Base-by-base conservation (phyloP, 2,329 filamentous ascomycete species). In the Hypoxylon rubiginosum region DNA sequence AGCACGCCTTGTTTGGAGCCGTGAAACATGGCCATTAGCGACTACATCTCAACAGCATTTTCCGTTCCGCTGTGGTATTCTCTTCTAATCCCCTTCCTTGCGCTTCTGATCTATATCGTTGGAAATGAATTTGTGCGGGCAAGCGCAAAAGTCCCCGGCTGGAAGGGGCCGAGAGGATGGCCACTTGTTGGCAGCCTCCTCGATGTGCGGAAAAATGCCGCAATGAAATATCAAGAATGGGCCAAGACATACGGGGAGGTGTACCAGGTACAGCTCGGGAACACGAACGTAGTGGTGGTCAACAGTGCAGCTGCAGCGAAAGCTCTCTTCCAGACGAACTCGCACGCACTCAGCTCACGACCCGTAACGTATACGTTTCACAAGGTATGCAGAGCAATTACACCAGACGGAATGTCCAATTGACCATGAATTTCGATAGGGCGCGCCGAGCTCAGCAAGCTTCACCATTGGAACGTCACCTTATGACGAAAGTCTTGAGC, bases 381-480 rank as follows among this genome's bases (percentile, higher is more conserved):
- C 78, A 91, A 85, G 2, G 90, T 94, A 66, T 39, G 11, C 36
- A 10, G 43, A 45, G 9, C 28, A 15, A 21, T 5, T 30, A 1
- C n/a, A 15, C 11, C 26, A 30, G 13, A 50, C 17, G 5, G 26
- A 39, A 39, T 49, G 46, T 21, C 36, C 48, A 30, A 55, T 19
- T 2, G 13, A 39, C 11, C 36, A 39, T 39, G 15, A 39, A 39
- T 39, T 15, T n/a, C 32, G 3, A n/a, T 30, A 72, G 72, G 66
- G 72, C 3, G 90, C 94, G 3, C 93, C 91, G 1, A 88, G 85
- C 39, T 92, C 90, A 0, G 90, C 93, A 72, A 91, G 91, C 5
- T 92, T 93, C 79, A 94, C 92, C 0, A 93, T 95, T 65, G 92
- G 92, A 1, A 93, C 92, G 0, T 93, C 91, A 0, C 92, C 92